Evolutionary conservation across 345 rosid genomes (phyloP), one percentile per base, ranked within the genome.

Genomic region (Syzygium oleosum): DNA sequence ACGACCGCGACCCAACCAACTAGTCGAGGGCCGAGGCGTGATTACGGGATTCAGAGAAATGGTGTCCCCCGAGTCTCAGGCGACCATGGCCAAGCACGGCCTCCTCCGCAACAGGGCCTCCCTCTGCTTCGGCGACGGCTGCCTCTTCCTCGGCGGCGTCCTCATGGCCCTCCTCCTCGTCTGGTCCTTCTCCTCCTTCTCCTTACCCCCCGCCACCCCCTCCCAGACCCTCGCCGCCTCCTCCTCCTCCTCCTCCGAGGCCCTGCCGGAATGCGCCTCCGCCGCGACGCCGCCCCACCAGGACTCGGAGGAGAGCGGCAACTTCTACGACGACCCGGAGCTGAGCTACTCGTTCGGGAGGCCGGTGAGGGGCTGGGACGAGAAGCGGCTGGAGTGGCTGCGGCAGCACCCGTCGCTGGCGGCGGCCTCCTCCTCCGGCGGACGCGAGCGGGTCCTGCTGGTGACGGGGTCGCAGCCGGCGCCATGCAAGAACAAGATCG

Each of bases 401-500:
- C 88, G 92, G 87, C 88, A 78, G 13, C 99, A 98, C 55, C 99
- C 98, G 1, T 92, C 97, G 53, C 96, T 73, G 49, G 95, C 85
- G 46, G 46, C 46, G 4, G 41, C 41, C 41, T 38, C 41, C 92
- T 90, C 23, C 91, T 93, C 59, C 96, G 95, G 46, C 88, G 95
- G 4, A 25, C 88, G 90, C 4, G 95, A 94, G 49, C 91, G 98
- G 29, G 93, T 96, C 31, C 91, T 98, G 79, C 85, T 98, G 87
- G 92, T 98, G 51, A 95, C 99, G 12, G 99, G 99, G 1, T 96
- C 99, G 43, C 99, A 98, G 91, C 89, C 98, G 15, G 87, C 88
- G 29, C 96, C 99, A 27, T 98, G 99, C 88, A 91, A 90, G 93
- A 98, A 98, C 63, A 95, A 96, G 16, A 91, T 93, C n/a, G 99